phyloP scores from a whole-genome alignment of 306 rosid species.

The Sphenostylis stenocarpa region DNA sequence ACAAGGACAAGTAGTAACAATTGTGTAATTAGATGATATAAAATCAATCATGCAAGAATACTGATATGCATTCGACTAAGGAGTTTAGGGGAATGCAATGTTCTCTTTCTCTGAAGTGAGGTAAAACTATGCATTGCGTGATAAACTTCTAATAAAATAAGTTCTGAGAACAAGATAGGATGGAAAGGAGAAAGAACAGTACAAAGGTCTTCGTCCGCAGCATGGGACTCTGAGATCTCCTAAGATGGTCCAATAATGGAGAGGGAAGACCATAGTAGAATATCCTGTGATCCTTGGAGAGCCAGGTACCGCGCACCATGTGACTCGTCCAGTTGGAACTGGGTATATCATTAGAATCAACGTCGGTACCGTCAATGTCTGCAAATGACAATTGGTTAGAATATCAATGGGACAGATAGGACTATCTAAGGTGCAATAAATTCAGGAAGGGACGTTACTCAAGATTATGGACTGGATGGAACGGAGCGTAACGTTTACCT shows the following conservation, averaged over 20 bases:
- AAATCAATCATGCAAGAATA: background rate
- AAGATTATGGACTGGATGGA: conserved; percentile 12
- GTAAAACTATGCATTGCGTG: conserved; percentile 20
- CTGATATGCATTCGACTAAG: background rate
- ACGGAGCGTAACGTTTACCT: conserved; percentile 50
- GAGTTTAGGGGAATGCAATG: background rate
- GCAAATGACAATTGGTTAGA: conserved; percentile 37
- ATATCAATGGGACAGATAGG: conserved; percentile 27
- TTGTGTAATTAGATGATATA: background rate
- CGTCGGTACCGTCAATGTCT: conserved; percentile 52
- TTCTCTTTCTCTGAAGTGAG: conserved; percentile 9
- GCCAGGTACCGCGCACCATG: conserved; percentile 91
- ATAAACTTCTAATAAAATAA: background rate
- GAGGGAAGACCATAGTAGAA: conserved; percentile 77
- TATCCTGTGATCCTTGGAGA: conserved; percentile 51
- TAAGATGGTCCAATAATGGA: conserved; percentile 67
- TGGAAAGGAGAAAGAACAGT: conserved; percentile 33
- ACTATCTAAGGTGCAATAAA: conserved; percentile 28
- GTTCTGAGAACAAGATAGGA: background rate
- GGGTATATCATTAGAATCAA: conserved; percentile 36
- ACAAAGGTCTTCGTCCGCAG: conserved; percentile 51
- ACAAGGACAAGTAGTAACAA: background rate
- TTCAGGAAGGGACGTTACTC: conserved; percentile 14
- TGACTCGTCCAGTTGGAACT: conserved; percentile 47
- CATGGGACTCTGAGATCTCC: conserved; percentile 51